phyloP scores from a whole-genome alignment of 306 rosid species.

The Prunus fruticosa region DNA sequence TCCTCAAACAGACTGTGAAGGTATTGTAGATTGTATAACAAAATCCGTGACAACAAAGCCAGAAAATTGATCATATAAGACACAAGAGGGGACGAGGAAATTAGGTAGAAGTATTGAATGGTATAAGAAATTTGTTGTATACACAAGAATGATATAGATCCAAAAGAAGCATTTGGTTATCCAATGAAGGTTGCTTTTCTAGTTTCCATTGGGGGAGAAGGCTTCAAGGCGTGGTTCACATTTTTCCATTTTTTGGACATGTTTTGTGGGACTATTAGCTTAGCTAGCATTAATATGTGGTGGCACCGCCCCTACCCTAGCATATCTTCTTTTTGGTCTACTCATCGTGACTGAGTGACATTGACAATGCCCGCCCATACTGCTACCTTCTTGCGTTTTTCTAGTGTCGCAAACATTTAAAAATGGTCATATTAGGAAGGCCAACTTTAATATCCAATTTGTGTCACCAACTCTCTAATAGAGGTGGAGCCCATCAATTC shows the following conservation, averaged over 20 bases:
- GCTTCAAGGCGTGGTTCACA: neutral
- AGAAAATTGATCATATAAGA: constrained; percentile 28
- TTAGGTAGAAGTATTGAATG: constrained; percentile 21
- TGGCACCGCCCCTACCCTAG: neutral
- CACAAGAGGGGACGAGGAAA: constrained; percentile 7
- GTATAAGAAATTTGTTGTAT: constrained; percentile 7
- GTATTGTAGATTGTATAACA: constrained; percentile 77
- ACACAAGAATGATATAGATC: constrained; percentile 18
- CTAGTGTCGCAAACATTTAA: neutral
- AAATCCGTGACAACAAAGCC: constrained; percentile 55
- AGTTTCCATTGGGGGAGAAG: neutral
- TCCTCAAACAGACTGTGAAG: constrained; percentile 62
- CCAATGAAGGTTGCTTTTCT: neutral
- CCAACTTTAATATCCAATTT: too few species aligned
- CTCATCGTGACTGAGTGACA: too few species aligned
- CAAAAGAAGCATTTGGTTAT: neutral
- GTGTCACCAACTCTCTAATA: too few species aligned
- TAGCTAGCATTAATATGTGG: neutral
- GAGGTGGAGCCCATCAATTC: too few species aligned
- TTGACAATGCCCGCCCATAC: too few species aligned
- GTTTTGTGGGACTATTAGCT: neutral
- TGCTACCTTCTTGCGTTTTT: too few species aligned
- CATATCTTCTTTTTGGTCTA: neutral
- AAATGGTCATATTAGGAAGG: too few species aligned
- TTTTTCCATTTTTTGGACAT: neutral